phyloP scores from a whole-genome alignment of 2,329 filamentous ascomycete species.

The Chrysoporthe deuterocubensis region DNA sequence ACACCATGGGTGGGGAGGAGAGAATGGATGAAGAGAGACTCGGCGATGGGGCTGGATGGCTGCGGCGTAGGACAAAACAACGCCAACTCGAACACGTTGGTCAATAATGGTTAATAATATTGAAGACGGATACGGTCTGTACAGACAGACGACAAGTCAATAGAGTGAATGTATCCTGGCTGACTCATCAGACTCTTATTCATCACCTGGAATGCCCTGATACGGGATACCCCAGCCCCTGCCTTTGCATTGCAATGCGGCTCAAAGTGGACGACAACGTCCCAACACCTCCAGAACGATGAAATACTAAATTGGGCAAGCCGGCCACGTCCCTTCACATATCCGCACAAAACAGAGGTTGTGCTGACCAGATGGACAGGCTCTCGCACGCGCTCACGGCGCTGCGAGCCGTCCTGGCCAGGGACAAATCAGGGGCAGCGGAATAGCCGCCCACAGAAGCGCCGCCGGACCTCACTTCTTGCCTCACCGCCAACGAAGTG shows the following conservation, averaged over 20 bases:
- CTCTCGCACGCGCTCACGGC: neutral
- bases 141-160: neutral
- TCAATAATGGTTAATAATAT: too few species aligned
- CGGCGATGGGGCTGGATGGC: neutral
- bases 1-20: neutral
- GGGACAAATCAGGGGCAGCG: slow-evolving; percentile 23
- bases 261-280: neutral
- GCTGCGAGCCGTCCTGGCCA: slow-evolving; percentile 3
- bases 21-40: too few species aligned
- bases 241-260: neutral
- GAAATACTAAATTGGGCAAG: neutral
- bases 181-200: neutral
- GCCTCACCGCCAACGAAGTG: slow-evolving; percentile 14
- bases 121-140: neutral
- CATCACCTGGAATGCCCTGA: neutral
- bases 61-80: slow-evolving; percentile 1
- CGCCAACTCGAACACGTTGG: neutral
- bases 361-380: slow-evolving; percentile 19
- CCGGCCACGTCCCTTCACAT: neutral
- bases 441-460: slow-evolving; percentile 29
- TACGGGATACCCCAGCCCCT: neutral
- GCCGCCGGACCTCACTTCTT: slow-evolving; percentile 15
- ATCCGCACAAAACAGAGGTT: neutral
- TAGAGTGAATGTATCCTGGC: neutral
- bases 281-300: neutral